These are phyloP conservation scores for Torrubiella hemipterigena DNA, from an alignment of 2,329 filamentous ascomycete species.

Conservation along the genomic window DNA sequence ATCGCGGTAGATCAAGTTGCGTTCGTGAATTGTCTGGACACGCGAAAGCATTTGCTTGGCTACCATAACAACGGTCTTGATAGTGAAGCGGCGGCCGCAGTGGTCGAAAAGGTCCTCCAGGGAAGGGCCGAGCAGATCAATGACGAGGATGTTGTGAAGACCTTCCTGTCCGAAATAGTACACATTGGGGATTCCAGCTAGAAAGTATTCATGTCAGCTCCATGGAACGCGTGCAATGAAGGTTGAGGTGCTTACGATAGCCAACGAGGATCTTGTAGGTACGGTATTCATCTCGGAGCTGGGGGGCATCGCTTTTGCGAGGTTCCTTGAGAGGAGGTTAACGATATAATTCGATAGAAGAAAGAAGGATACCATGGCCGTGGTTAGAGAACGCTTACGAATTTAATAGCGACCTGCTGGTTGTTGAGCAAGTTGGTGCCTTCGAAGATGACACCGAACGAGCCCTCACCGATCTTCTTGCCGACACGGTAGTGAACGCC, in stretches of 20 bases:
- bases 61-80: slow-evolving; percentile 98
- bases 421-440: slow-evolving; percentile 98
- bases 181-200: slow-evolving; percentile 96
- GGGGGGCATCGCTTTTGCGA: slow-evolving; percentile 94
- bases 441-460: slow-evolving; percentile 97
- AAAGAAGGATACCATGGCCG: no score
- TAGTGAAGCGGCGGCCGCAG: slow-evolving; percentile 87
- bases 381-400: slow-evolving; percentile 64
- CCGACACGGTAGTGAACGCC: slow-evolving; percentile 97
- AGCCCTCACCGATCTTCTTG: slow-evolving; percentile 99
- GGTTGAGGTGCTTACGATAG: slow-evolving; percentile 61
- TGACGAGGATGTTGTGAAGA: slow-evolving; percentile 96
- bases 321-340: slow-evolving; percentile 56
- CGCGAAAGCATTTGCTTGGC: slow-evolving; percentile 98
- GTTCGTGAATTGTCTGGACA: slow-evolving; percentile 91
- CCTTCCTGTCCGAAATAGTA: slow-evolving; percentile 99
- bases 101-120: slow-evolving; percentile 96
- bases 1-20: slow-evolving; percentile 97
- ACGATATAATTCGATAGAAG: not conserved
- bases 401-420: slow-evolving; percentile 99
- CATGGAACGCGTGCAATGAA: slow-evolving; percentile 16
- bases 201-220: slow-evolving; percentile 8
- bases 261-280: slow-evolving; percentile 99
- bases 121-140: slow-evolving; percentile 88
- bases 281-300: slow-evolving; percentile 94